Evolutionary conservation across 2,329 filamentous ascomycete species (phyloP).

Genomic region (Cylindrodendrum hubeiense): DNA sequence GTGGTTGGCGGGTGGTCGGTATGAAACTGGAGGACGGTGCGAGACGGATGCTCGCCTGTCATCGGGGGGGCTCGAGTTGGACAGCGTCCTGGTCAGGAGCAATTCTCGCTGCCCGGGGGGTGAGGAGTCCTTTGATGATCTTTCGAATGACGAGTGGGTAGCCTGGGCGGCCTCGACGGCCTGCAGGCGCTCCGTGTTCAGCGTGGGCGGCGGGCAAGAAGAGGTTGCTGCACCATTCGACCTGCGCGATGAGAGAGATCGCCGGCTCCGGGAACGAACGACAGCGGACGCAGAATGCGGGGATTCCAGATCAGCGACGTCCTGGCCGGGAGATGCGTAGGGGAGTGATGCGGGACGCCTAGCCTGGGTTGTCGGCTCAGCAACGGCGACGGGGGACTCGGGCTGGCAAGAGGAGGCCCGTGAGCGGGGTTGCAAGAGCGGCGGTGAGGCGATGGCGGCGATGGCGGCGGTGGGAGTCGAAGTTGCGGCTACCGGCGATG

Average conservation of each 20-base stretch:
- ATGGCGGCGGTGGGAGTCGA: background rate
- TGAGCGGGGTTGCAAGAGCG: conserved; percentile 47
- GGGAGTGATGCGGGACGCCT: conserved; percentile 43
- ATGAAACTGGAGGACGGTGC: conserved; percentile 63
- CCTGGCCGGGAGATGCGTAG: conserved; percentile 35
- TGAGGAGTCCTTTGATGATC: conserved; percentile 35
- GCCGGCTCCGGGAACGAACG: conserved; percentile 51
- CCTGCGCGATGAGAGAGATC: conserved; percentile 53
- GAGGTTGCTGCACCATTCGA: conserved; percentile 51
- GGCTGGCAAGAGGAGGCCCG: conserved; percentile 51
- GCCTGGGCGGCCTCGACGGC: conserved; percentile 45
- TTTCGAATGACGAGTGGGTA: conserved; percentile 38
- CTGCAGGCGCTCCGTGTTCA: conserved; percentile 50
- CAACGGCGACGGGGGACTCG: conserved; percentile 36
- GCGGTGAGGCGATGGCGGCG: conserved; percentile 31
- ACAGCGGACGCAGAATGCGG: conserved; percentile 42
- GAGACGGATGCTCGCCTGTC: conserved; percentile 58
- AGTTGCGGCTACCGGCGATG: conserved; percentile 18
- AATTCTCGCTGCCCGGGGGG: conserved; percentile 61
- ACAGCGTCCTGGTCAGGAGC: conserved; percentile 58
- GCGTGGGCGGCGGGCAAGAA: conserved; percentile 47
- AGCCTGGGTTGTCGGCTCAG: conserved; percentile 38
- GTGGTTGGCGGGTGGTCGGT: conserved; percentile 55
- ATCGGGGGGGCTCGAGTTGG: conserved; percentile 56
- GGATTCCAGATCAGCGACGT: conserved; percentile 35